phyloP scores from a whole-genome alignment of 2,329 filamentous ascomycete genomes.

The Truncatella angustata region DNA sequence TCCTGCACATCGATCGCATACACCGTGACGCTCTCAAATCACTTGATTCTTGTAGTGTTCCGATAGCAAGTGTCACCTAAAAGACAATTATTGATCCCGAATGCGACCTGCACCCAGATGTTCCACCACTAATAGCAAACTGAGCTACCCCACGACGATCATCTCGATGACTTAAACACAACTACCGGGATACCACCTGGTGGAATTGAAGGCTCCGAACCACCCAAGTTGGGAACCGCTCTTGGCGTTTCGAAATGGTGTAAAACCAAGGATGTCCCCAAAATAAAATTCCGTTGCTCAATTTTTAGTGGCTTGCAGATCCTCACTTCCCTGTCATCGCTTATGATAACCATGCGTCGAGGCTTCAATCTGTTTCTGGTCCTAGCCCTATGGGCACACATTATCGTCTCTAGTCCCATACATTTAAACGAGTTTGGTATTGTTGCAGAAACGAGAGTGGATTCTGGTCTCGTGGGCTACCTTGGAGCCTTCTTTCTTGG shows the following conservation, averaged over 20 bases:
- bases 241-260: neutral
- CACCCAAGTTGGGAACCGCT: neutral
- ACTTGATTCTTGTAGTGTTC: too few species aligned
- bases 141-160: neutral
- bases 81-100: too few species aligned
- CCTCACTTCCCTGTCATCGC: neutral
- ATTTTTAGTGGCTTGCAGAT: neutral
- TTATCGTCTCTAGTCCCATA: neutral
- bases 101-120: neutral
- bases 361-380: neutral
- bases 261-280: neutral
- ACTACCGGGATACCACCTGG: neutral
- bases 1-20: too few species aligned
- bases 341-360: neutral
- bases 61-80: too few species aligned
- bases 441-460: conserved; percentile 24
- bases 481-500: conserved; percentile 55
- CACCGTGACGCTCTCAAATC: too few species aligned
- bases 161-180: neutral
- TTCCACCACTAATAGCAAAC: neutral
- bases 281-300: neutral
- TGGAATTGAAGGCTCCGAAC: neutral
- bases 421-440: neutral
- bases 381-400: neutral
- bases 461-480: conserved; percentile 46